Base-by-base conservation (phyloP, 768 basidiomycete species). In the Mycena olivaceomarginata region DNA sequence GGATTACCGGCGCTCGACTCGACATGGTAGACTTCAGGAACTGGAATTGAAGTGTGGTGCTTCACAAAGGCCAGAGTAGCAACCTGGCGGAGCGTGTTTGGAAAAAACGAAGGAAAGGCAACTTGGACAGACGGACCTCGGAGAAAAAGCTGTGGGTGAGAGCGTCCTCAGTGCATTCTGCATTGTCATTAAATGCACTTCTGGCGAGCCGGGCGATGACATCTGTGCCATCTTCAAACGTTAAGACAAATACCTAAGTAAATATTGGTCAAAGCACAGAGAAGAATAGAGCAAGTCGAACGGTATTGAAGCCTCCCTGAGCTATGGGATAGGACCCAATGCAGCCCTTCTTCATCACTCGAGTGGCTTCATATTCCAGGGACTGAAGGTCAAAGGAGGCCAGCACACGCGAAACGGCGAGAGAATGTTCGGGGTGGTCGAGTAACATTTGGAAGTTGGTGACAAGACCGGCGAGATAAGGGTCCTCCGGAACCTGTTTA, bases 11-110 rank as follows among this genome's bases (percentile, higher is more conserved):
- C 22, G 60, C 15, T 45, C 15, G 51, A 22, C 22, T 71, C 70
- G 53, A 39, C 40, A 53, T 63, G 59, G 59, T 62, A 51, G 10
- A 76, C 70, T 22, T 57, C 53, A 12, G 75, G 75, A 31, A 76
- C 69, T 4, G 75, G 75, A 46, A 76, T 65, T 22, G 64, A 25
- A 31, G 75, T 76, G 31, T 68, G 25, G 3, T 68, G 18, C 46
- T 41, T 40, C 37, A 68, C 67, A n/a, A 22, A 68, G 25, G 51
- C 48, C 5, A 68, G 46, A n/a, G 67, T 68, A 16, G 67, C 67
- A 41, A 68, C 51, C 67, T 68, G 64, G n/a, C 12, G 22, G 56
- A 57, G 20, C 20, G 22, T 22, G 56, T 57, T 57, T 18, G 12
- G 25, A n/a, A 22, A 57, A 57, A 57, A 18, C n/a, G 12, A 57